Evolutionary conservation across 768 basidiomycete genomes (phyloP).

Genomic region (Hygrophoropsis aurantiaca): DNA sequence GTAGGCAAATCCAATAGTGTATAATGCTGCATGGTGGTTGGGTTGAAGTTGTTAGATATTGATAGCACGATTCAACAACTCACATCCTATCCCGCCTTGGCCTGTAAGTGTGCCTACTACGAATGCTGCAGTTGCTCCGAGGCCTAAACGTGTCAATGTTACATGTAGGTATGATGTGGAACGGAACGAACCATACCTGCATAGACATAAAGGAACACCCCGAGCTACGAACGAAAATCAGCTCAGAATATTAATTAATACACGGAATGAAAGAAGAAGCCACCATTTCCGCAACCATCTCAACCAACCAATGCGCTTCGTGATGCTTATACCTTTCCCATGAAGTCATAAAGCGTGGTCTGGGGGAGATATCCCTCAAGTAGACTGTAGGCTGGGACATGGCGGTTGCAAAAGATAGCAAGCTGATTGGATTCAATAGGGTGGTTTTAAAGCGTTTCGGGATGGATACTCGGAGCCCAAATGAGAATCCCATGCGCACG

Average conservation of each 20-base stretch:
- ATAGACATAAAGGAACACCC: constrained; percentile 62
- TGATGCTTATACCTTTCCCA: constrained; percentile 54
- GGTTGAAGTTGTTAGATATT: not conserved
- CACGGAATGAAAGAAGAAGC: not conserved
- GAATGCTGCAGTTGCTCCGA: constrained; percentile 54
- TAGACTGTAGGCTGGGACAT: constrained; percentile 32
- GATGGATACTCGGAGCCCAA: not conserved
- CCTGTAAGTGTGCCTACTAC: constrained; percentile 46
- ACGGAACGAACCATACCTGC: constrained; percentile 33
- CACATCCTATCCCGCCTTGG: constrained; percentile 48
- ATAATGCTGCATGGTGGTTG: constrained; percentile 41
- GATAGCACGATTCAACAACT: constrained; percentile 19
- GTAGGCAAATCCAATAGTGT: constrained; percentile 60
- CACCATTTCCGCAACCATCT: constrained; percentile 65
- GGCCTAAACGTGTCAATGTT: constrained; percentile 31
- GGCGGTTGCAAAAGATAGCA: not conserved
- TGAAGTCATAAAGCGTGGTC: constrained; percentile 36
- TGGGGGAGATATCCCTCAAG: constrained; percentile 42
- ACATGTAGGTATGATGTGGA: not conserved
- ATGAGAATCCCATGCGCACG: not conserved
- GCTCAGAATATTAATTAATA: not conserved
- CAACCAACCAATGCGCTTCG: constrained; percentile 51
- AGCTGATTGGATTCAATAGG: not conserved
- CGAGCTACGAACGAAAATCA: constrained; percentile 38
- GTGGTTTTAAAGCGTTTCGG: not conserved